A percentile compares a stretch with the other conserved stretches of the same genome.
These are phyloP conservation scores for Termitomyces sp. DNA, from an alignment of 768 basidiomycete species.

Conservation along the genomic window DNA sequence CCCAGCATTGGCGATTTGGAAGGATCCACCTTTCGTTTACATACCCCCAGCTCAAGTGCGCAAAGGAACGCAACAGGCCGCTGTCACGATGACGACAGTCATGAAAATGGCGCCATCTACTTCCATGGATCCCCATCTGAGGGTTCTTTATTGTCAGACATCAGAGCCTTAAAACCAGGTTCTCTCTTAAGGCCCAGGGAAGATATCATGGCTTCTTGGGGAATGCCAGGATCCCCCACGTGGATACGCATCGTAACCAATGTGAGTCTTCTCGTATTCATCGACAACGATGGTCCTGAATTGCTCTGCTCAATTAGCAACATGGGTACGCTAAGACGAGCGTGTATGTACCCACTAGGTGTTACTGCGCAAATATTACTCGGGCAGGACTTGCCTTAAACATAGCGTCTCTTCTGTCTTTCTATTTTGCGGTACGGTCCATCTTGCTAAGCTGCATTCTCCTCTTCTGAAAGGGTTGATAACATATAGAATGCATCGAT, in stretches of 20 bases:
- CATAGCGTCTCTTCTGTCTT: slow-evolving; percentile 3
- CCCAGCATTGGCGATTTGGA: neutral
- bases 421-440: slow-evolving; percentile 3
- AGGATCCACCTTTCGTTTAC: neutral
- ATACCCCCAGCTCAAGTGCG: neutral
- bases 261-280: neutral
- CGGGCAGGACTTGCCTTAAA: slow-evolving; percentile 9
- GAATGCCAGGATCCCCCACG: neutral
- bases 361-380: slow-evolving; percentile 7
- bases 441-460: neutral
- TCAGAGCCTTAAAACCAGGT: neutral
- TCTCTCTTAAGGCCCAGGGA: slow-evolving; percentile 4
- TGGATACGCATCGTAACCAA: slow-evolving; percentile 7
- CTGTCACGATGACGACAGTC: neutral
- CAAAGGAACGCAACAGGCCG: neutral
- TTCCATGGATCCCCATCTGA: slow-evolving; percentile 1
- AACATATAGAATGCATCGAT: neutral
- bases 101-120: neutral
- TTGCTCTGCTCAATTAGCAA: neutral
- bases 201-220: slow-evolving; percentile 7
- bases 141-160: slow-evolving; percentile 1
- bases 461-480: neutral
- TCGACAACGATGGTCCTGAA: neutral
- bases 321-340: slow-evolving; percentile 7
- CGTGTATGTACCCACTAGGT: slow-evolving; percentile 3